Evolutionary conservation across 805 yeast species (phyloP).

Genomic region (Kluyveromyces siamensis): DNA sequence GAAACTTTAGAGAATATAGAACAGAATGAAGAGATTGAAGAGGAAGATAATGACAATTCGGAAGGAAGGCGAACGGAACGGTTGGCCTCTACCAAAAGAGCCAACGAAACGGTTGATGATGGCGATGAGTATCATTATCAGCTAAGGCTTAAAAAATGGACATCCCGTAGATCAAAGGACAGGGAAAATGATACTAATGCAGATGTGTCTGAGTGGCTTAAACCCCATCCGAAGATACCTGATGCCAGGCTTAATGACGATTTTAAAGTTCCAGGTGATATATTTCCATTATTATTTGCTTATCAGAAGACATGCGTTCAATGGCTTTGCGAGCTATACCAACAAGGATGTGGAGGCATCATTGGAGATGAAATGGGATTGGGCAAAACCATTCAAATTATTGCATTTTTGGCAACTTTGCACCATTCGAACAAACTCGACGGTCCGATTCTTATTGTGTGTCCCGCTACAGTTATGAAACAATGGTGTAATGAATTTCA

Average conservation of each 20-base stretch:
- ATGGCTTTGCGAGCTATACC: conserved; percentile 92
- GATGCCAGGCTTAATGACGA: conserved; percentile 68
- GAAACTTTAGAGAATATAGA: conserved; percentile 2
- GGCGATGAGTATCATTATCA: conserved; percentile 68
- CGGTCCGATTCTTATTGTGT: conserved; percentile 78
- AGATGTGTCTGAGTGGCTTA: conserved; percentile 48
- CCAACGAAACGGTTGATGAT: conserved; percentile 48
- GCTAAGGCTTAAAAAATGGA: conserved; percentile 55
- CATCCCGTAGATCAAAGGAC: conserved; percentile 38
- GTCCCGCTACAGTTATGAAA: conserved; percentile 92
- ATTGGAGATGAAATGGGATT: conserved; percentile 98
- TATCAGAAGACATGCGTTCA: conserved; percentile 96
- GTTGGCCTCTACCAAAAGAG: conserved; percentile 16
- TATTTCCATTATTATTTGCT: conserved; percentile 77
- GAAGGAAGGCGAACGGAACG: conserved; percentile 7
- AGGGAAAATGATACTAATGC: conserved; percentile 14
- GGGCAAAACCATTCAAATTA: conserved; percentile 91
- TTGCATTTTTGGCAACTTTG: conserved; percentile 82
- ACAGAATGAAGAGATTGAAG: conserved; percentile 6
- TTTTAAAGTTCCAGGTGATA: conserved; percentile 81
- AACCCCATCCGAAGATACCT: conserved; percentile 67
- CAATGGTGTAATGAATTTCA: conserved; percentile 98
- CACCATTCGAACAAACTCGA: conserved; percentile 70
- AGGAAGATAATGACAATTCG: conserved; percentile 16
- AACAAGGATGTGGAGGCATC: conserved; percentile 88